phyloP scores from a whole-genome alignment of 495 filamentous ascomycete species.

The Xylaria acuta region DNA sequence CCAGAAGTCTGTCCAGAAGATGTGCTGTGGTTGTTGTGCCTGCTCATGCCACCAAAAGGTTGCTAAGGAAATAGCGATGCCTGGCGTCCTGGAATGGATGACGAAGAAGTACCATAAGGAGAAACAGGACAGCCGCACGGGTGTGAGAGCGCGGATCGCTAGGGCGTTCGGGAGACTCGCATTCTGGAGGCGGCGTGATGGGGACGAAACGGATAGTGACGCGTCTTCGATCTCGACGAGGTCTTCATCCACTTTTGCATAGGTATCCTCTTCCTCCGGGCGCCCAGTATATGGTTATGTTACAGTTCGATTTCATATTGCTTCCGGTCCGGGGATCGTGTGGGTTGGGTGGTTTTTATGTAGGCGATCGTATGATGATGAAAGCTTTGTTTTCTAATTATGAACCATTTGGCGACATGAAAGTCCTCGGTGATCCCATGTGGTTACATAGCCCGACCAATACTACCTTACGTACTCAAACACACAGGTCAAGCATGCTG shows the following conservation, averaged over 20 bases:
- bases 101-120: neutral
- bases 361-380: slow-evolving; percentile 8
- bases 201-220: slow-evolving; percentile 16
- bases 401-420: neutral
- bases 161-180: slow-evolving; percentile 31
- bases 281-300: neutral
- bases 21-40: slow-evolving; percentile 9
- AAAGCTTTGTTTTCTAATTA: neutral
- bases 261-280: neutral
- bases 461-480: neutral
- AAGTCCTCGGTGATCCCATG: neutral
- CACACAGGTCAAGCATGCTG: neutral
- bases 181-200: slow-evolving; percentile 29
- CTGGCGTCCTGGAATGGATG: neutral
- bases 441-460: neutral
- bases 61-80: neutral
- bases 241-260: slow-evolving; percentile 12
- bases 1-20: neutral
- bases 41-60: slow-evolving; percentile 10
- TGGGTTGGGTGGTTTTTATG: neutral
- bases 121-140: neutral
- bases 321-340: neutral
- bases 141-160: slow-evolving; percentile 7
- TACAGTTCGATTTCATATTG: neutral
- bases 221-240: slow-evolving; percentile 3